Evolutionary conservation across 169 alveolate species (phyloP).

Genomic region (Plasmodium falciparum): DNA sequence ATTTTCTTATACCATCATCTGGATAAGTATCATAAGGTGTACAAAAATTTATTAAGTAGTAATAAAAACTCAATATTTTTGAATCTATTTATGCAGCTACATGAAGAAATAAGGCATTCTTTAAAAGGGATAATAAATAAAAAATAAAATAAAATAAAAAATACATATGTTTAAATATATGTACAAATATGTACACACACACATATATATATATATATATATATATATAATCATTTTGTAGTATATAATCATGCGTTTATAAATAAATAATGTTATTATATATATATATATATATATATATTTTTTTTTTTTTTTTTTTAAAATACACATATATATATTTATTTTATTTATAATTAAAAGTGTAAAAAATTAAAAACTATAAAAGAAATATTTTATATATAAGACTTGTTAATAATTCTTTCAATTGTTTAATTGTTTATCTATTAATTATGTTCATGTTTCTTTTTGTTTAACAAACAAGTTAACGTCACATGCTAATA

Average conservation of each 20-base stretch:
- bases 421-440: no score
- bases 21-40: slow-evolving; percentile 49
- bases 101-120: slow-evolving; percentile 36
- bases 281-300: no score
- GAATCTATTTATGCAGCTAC: slow-evolving; percentile 29
- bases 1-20: slow-evolving; percentile 52
- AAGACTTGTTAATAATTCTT: no score
- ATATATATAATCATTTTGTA: no score
- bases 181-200: neutral
- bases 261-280: no score
- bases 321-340: no score
- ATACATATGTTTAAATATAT: neutral
- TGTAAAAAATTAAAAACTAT: no score
- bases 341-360: no score
- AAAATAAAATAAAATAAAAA: neutral
- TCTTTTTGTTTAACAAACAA: slow-evolving; percentile 10
- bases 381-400: no score
- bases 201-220: neutral
- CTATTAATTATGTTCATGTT: no score
- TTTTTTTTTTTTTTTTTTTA: no score
- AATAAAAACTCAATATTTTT: slow-evolving; percentile 24
- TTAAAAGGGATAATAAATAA: slow-evolving; percentile 10
- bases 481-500: slow-evolving; percentile 66
- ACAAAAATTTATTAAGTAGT: slow-evolving; percentile 37
- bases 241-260: no score